phyloP scores from a whole-genome alignment of 2,329 filamentous ascomycete genomes.

The Podosphaera fusca region DNA sequence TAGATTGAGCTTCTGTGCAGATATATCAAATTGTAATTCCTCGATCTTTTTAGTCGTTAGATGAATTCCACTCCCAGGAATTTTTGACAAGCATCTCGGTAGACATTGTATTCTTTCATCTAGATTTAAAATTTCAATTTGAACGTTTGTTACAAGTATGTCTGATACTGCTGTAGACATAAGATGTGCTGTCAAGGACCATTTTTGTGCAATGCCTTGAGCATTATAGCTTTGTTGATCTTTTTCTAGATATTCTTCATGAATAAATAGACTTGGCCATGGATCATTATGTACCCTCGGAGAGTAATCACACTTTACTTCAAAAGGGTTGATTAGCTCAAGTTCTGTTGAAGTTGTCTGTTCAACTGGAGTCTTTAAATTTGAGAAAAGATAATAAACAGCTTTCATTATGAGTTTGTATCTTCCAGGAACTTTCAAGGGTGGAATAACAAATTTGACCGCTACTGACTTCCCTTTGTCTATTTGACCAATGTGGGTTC shows the following conservation, averaged over 20 bases:
- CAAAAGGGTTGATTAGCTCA: conserved; percentile 61
- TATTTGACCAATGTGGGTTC: conserved; percentile 18
- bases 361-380: conserved; percentile 57
- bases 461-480: conserved; percentile 21
- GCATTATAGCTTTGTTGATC: conserved; percentile 17
- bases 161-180: conserved; percentile 53
- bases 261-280: conserved; percentile 75
- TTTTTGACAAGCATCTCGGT: conserved; percentile 19
- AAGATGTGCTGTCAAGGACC: conserved; percentile 51
- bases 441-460: conserved; percentile 26
- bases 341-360: conserved; percentile 49
- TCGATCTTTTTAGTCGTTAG: conserved; percentile 46
- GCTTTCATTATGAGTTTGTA: conserved; percentile 52
- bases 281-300: conserved; percentile 53
- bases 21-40: conserved; percentile 48
- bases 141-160: conserved; percentile 38
- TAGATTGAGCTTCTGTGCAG: conserved; percentile 51
- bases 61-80: conserved; percentile 20
- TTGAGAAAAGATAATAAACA: conserved; percentile 56
- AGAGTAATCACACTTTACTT: conserved; percentile 71
- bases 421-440: conserved; percentile 25
- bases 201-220: conserved; percentile 53
- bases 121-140: conserved; percentile 35
- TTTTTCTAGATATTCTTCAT: conserved; percentile 12
- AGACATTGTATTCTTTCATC: conserved; percentile 39